Evolutionary conservation across 2,329 filamentous ascomycete genomes (phyloP), one percentile per base, ranked within the genome.

Genomic region (Elsinoe ampelina): DNA sequence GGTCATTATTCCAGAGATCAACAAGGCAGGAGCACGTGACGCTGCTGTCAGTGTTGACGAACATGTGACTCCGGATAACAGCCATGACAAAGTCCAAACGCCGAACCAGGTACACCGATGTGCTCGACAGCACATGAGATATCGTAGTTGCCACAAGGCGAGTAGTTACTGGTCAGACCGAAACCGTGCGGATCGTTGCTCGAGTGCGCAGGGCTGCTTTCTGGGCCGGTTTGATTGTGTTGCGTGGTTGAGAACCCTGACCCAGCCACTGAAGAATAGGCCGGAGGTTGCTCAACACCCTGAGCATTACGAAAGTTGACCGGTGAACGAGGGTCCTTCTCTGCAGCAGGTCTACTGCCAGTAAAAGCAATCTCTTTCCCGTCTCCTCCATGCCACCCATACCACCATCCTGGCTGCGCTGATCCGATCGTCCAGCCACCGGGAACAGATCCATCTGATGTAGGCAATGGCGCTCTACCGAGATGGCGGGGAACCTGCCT

Each of bases 361-460:
- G 59, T 57, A 58, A 70, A 71, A 19, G 62, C 61, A 61, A 71
- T 71, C 63, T 71, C 68, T 17, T 61, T 61, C 7, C 68, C 68
- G 55, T 69, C 68, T 20, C 68, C 66, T 22, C 68, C 68, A 19
- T 60, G 58, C 68, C 68, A 71, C 41, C 64, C 65, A 55, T 64
- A 68, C n/a, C 54, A 54, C 57, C 57, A 58, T 20, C 59, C 57
- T 19, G 58, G 57, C 52, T 57, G 55, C n/a, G 59, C 55, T n/a
- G 59, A 61, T 15, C 56, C 55, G 34, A 61, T 57, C 4, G 52
- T 54, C 59, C 59, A 61, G 11, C 59, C 58, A 34, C 54, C 51
- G 47, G 38, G 34, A 15, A 19, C 20, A 4, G 15, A 1, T 5
- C 39, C 20, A 3, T 30, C 11, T 36, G 51, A 38, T 7, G 17